Percentiles rank a stretch among this genome's conserved stretches.
Conservation (phyloP, 345 rosid species). For the Salix viminalis region DNA sequence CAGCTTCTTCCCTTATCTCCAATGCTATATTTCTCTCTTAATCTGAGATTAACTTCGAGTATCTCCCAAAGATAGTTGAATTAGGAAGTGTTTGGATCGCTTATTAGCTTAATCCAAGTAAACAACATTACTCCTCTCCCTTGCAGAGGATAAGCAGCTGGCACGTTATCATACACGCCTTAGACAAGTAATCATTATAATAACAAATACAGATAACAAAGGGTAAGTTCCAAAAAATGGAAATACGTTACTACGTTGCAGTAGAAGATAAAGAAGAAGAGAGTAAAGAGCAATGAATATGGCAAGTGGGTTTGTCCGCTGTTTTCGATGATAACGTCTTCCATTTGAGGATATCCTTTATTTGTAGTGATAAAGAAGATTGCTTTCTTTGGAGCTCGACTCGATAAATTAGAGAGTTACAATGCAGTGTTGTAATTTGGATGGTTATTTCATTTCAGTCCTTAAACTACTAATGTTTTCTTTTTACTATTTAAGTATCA, state of each 20-base stretch:
- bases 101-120: constrained; percentile 24
- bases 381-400: neutral
- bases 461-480: neutral
- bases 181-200: neutral
- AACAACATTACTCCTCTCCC: constrained; percentile 12
- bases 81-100: constrained; percentile 29
- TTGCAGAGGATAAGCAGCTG: constrained; percentile 13
- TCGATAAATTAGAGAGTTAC: neutral
- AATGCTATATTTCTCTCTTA: neutral
- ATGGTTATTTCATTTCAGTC: neutral
- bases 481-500: neutral
- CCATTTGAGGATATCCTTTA: neutral
- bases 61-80: constrained; percentile 11
- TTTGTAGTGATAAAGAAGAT: neutral
- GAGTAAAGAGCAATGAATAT: neutral
- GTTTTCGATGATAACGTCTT: neutral
- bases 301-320: neutral
- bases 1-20: neutral
- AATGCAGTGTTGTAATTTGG: neutral
- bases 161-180: constrained; percentile 19
- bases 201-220: neutral
- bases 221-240: no score
- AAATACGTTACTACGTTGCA: neutral
- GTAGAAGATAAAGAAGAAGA: neutral
- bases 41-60: neutral